phyloP scores from a whole-genome alignment of 2,329 filamentous ascomycete genomes.

The Xylaria polymorpha region DNA sequence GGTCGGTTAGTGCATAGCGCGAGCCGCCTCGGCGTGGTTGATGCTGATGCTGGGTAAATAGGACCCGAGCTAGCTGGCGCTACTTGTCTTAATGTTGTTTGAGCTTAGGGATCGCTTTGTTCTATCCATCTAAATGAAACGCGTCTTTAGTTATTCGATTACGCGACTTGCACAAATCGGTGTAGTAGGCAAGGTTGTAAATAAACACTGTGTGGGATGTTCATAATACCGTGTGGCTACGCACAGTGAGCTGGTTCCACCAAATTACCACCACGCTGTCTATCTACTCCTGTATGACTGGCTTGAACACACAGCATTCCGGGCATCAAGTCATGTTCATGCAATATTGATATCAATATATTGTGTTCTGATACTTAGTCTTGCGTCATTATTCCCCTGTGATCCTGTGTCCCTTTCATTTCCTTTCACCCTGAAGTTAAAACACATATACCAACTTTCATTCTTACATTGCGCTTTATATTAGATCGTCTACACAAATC shows the following conservation, averaged over 20 bases:
- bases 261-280: neutral
- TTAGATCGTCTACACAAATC: neutral
- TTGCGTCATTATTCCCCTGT: slow-evolving; percentile 1
- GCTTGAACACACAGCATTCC: neutral
- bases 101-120: slow-evolving; percentile 34
- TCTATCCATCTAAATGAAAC: slow-evolving; percentile 24
- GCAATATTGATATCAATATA: neutral
- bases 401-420: neutral
- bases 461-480: neutral
- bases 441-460: neutral
- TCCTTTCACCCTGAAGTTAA: neutral
- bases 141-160: slow-evolving; percentile 40
- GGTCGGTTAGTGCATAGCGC: slow-evolving; percentile 45
- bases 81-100: slow-evolving; percentile 35
- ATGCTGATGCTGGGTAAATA: slow-evolving; percentile 28
- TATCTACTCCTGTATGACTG: too few species aligned
- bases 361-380: neutral
- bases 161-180: slow-evolving; percentile 41
- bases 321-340: neutral
- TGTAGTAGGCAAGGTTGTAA: slow-evolving; percentile 26
- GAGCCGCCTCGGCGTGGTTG: slow-evolving; percentile 25
- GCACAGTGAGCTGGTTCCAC: neutral
- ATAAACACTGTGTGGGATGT: neutral
- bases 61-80: slow-evolving; percentile 13
- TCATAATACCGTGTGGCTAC: neutral